Conservation (phyloP, 805 yeast species). For the Myxozyma geophila region DNA sequence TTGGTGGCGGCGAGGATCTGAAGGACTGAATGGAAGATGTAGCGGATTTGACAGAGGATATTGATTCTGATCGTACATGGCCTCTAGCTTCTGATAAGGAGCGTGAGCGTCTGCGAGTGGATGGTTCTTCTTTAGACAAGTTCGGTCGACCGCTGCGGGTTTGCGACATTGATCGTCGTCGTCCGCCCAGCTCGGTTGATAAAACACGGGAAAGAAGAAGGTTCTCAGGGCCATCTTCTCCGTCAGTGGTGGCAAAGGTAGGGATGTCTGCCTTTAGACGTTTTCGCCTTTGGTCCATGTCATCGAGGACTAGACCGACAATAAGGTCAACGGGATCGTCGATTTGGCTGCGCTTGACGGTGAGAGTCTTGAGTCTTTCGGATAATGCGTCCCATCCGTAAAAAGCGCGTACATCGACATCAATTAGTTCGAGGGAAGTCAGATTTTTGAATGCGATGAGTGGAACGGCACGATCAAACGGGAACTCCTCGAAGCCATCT, state of each 20-base stretch:
- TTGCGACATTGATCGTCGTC: slow-evolving; percentile 6
- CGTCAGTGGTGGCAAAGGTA: neutral
- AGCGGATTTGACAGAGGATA: slow-evolving; percentile 30
- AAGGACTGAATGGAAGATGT: slow-evolving; percentile 34
- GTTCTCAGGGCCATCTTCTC: slow-evolving; percentile 6
- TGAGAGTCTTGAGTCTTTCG: slow-evolving; percentile 59
- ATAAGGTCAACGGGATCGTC: slow-evolving; percentile 57
- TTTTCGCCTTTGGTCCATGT: slow-evolving; percentile 50
- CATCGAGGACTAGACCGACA: slow-evolving; percentile 57
- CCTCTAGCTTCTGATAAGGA: slow-evolving; percentile 4
- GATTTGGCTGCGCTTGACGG: slow-evolving; percentile 57
- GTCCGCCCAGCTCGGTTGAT: neutral
- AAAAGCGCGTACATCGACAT: slow-evolving; percentile 65
- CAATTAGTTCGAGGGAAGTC: slow-evolving; percentile 63
- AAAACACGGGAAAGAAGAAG: neutral
- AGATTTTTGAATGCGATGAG: slow-evolving; percentile 63
- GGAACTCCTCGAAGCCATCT: slow-evolving; percentile 68
- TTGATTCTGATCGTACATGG: slow-evolving; percentile 14
- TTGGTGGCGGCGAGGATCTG: slow-evolving; percentile 35
- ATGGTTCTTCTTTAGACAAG: neutral
- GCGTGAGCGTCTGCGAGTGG: slow-evolving; percentile 17
- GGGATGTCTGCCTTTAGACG: slow-evolving; percentile 42
- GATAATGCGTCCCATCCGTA: slow-evolving; percentile 67
- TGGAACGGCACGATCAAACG: slow-evolving; percentile 72
- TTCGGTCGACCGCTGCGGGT: slow-evolving; percentile 1